These are phyloP conservation scores for Digitaria exilis DNA, from an alignment of 202 grass and related monocot species.

Conservation along the genomic window DNA sequence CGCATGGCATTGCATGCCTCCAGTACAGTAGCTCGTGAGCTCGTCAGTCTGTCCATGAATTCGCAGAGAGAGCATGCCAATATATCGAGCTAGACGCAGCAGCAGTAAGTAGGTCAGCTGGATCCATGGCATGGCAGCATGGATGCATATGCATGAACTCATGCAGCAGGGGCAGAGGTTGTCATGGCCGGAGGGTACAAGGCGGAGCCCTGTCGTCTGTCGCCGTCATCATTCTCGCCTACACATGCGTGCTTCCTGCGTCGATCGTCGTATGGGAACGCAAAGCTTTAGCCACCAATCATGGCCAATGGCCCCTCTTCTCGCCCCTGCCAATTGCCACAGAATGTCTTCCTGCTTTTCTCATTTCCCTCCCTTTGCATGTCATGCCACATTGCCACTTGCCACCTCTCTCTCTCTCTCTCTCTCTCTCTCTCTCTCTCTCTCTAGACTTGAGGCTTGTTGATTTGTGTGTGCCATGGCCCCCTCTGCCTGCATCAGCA, in stretches of 20 bases:
- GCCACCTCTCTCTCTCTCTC: too few relatives aligned
- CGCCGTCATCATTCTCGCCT: constrained; percentile 39
- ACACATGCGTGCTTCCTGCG: constrained; percentile 1
- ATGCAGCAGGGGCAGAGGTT: not conserved
- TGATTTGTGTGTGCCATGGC: constrained; percentile 14
- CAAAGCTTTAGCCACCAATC: constrained; percentile 31
- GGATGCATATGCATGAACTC: not conserved
- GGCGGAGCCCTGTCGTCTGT: constrained; percentile 48
- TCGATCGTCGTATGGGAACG: not conserved
- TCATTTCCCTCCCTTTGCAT: not conserved
- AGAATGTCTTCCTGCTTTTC: constrained; percentile 67
- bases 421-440: constrained; percentile 14
- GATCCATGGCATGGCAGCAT: constrained; percentile 13
- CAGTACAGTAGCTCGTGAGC: not conserved
- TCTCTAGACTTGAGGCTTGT: constrained; percentile 5
- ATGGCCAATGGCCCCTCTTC: too few relatives aligned
- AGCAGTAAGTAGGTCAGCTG: not conserved
- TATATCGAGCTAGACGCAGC: not conserved
- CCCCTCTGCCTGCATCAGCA: not conserved
- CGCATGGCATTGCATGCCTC: constrained; percentile 33
- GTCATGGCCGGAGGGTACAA: constrained; percentile 33
- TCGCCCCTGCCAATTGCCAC: constrained; percentile 45
- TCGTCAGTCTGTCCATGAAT: not conserved
- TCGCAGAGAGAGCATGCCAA: not conserved
- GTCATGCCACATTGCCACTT: too few relatives aligned